These are phyloP conservation scores for Eucalyptus guilfoylei DNA, from an alignment of 345 rosid genomes.

Conservation along the genomic window DNA sequence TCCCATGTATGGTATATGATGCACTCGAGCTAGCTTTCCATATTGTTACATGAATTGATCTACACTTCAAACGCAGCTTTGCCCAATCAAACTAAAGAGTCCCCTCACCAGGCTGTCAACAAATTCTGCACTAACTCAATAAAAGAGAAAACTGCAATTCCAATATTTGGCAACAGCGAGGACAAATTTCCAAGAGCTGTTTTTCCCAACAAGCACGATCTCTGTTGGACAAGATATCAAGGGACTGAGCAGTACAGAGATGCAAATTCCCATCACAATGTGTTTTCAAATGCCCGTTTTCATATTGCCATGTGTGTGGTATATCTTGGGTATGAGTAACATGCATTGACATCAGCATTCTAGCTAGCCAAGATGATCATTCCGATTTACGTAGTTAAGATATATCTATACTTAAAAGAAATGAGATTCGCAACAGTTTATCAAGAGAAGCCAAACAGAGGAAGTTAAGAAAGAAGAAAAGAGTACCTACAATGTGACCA, in stretches of 20 bases:
- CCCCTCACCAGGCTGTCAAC: background rate
- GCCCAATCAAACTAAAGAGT: background rate
- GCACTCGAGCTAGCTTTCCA: background rate
- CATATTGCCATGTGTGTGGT: background rate
- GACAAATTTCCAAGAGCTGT: background rate
- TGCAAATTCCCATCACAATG: background rate
- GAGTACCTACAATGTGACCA: slow-evolving; percentile 80
- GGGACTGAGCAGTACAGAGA: background rate
- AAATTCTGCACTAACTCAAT: background rate
- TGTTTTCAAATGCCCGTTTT: background rate
- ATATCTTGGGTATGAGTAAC: background rate
- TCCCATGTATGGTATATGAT: background rate
- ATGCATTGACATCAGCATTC: background rate
- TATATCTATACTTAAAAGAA: background rate
- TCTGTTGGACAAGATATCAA: background rate
- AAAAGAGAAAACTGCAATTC: background rate
- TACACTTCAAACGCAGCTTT: background rate
- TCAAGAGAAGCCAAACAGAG: background rate
- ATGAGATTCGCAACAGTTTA: background rate
- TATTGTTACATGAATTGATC: background rate
- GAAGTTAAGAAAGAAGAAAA: background rate
- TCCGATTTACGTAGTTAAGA: background rate
- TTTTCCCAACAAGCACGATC: background rate
- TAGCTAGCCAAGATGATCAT: background rate
- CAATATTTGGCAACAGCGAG: background rate